A percentile compares a stretch with the other conserved stretches of the same genome.
Evolutionary conservation across 2,329 filamentous ascomycete species (phyloP).

Genomic region (Talaromyces funiculosus): DNA sequence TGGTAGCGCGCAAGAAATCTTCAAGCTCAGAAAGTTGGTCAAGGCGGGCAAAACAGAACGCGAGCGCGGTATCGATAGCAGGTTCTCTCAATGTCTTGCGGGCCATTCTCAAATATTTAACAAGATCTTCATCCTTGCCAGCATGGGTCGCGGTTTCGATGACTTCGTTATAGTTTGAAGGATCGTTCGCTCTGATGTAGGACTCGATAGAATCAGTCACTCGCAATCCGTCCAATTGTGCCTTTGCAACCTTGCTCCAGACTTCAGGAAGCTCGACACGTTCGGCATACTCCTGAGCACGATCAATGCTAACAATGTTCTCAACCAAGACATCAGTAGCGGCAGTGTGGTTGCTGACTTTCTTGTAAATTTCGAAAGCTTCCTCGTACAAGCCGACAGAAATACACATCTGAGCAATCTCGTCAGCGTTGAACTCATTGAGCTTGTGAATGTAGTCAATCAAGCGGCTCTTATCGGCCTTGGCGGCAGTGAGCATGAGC

Average conservation of each 20-base stretch:
- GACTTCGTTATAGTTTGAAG: constrained; percentile 89
- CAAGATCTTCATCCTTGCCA: constrained; percentile 94
- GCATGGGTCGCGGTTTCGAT: constrained; percentile 94
- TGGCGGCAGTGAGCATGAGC: constrained; percentile 91
- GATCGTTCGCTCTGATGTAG: constrained; percentile 91
- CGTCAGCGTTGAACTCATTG: constrained; percentile 81
- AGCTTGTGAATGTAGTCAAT: constrained; percentile 96
- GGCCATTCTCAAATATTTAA: constrained; percentile 95
- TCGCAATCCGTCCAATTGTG: constrained; percentile 90
- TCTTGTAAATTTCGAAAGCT: constrained; percentile 98
- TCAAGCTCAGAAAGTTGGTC: constrained; percentile 90
- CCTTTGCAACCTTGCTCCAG: constrained; percentile 98
- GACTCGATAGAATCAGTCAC: constrained; percentile 91
- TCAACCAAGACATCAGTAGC: constrained; percentile 92
- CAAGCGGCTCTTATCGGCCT: constrained; percentile 89
- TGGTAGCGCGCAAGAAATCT: constrained; percentile 88
- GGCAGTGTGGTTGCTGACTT: constrained; percentile 80
- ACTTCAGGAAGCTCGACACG: constrained; percentile 90
- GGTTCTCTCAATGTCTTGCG: constrained; percentile 94
- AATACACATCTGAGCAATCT: constrained; percentile 89
- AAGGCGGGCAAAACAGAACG: constrained; percentile 87
- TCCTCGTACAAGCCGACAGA: constrained; percentile 94
- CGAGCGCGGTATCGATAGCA: constrained; percentile 85
- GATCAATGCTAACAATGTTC: constrained; percentile 95
- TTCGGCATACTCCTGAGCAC: constrained; percentile 91